These are phyloP conservation scores for Tirmania nivea DNA, from an alignment of 495 filamentous ascomycete genomes.

Conservation along the genomic window DNA sequence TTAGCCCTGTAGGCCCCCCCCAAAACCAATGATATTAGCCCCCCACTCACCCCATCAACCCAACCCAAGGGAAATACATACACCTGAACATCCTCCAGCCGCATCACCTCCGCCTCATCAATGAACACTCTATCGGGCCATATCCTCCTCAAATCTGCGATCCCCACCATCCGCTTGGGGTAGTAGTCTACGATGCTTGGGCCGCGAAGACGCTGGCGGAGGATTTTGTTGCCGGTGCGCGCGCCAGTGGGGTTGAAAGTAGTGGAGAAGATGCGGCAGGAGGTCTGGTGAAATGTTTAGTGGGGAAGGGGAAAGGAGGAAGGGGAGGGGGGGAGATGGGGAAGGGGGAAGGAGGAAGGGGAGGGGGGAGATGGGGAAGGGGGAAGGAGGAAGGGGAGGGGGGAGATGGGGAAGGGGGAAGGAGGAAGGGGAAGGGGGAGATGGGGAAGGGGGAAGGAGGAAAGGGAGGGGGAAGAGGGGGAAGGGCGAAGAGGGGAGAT, in stretches of 20 bases:
- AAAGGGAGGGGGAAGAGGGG: background rate
- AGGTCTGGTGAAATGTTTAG: constrained; percentile 32
- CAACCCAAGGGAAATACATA: constrained; percentile 21
- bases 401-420: background rate
- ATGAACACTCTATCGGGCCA: constrained; percentile 42
- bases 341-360: constrained; percentile 1
- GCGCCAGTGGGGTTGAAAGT: constrained; percentile 69
- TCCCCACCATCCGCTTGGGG: constrained; percentile 8
- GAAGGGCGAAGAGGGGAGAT: too few relatives aligned
- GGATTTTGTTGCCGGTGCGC: constrained; percentile 68
- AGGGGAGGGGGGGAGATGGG: constrained; percentile 1
- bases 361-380: background rate
- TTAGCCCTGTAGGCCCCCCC: constrained; percentile 28
- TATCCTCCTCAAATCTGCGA: constrained; percentile 22
- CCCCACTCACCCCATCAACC: background rate
- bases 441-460: constrained; percentile 1
- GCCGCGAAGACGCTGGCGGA: constrained; percentile 65
- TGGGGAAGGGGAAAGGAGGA: constrained; percentile 2
- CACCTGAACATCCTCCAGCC: constrained; percentile 53
- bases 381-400: background rate
- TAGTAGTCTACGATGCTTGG: constrained; percentile 68
- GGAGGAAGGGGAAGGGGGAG: background rate
- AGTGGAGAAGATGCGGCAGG: constrained; percentile 74
- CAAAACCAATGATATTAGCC: background rate
- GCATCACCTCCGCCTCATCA: constrained; percentile 55